Base-by-base conservation (phyloP, 352 stramenopile genomes). In the Phytophthora pseudosyringae region DNA sequence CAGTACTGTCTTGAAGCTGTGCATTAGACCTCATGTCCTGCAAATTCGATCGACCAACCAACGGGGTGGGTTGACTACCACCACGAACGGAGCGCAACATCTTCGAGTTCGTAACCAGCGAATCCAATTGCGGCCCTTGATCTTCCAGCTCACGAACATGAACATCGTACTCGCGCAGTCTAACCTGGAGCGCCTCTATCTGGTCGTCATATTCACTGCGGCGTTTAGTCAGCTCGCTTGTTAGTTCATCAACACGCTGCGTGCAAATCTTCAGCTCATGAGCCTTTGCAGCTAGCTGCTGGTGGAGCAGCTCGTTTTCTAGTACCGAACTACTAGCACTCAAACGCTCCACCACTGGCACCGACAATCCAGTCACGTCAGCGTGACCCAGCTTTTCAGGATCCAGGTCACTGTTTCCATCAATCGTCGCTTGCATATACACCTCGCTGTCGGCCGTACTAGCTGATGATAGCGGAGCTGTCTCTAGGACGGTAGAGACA, bases 71-170 rank as follows among this genome's bases (percentile, higher is more conserved):
- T 26, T 71, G 71, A 18, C 62, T 71, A 35, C 83, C 83, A 13
- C 80, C 80, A 55, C 83, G 80, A 16, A 91, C 80, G 1, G 80
- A 88, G 12, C 78, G 81, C 33, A 91, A 47, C 45, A 80, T 88
- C 57, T 78, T 89, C 15, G 67, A 75, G 48, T 83, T 88, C 21
- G 83, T 59, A 57, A 79, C 40, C 6, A 89, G 40, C 11, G 71
- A 83, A 33, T 90, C 77, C 15, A 86, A 59, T 48, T 88, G 78
- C 28, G 65, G 47, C 4, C 50, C 53, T 62, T 82, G 77, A 63
- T 71, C n/a, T 81, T 76, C 16, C 64, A 75, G n/a, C 69, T 70
- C 69, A 5, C 70, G 70, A 0, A 91, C 54, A 31, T 85, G 66
- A 4, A 68, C 60, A 56, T 88, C 76, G 45, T 80, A 88, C 41